Evolutionary conservation across 345 rosid species (phyloP).

Genomic region (Corchorus capsularis): DNA sequence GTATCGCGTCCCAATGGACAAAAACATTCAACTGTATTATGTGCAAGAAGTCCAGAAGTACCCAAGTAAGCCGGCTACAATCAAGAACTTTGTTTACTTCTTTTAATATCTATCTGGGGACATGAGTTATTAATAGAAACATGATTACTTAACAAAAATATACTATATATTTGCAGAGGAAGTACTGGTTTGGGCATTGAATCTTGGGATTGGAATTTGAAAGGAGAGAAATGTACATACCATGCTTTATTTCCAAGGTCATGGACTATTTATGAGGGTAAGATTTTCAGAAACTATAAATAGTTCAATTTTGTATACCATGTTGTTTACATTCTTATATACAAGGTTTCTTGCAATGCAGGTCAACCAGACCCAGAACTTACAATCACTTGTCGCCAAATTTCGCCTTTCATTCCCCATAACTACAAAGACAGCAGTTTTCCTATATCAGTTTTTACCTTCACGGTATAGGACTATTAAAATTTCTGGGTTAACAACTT

Average conservation of each 20-base stretch:
- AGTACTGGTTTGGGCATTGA: conserved; percentile 60
- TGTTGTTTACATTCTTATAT: neutral
- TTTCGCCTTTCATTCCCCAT: conserved; percentile 93
- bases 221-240: conserved; percentile 76
- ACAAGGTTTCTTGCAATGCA: conserved; percentile 31
- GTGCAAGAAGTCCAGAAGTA: conserved; percentile 53
- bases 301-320: neutral
- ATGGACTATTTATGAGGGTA: conserved; percentile 99
- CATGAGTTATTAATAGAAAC: neutral
- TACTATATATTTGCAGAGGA: conserved; percentile 44
- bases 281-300: neutral
- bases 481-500: neutral
- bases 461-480: conserved; percentile 52
- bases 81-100: neutral
- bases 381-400: conserved; percentile 78
- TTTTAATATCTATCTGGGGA: neutral
- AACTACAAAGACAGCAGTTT: conserved; percentile 94
- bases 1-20: conserved; percentile 71
- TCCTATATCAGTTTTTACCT: conserved; percentile 86
- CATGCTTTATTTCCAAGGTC: conserved; percentile 96
- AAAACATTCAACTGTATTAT: conserved; percentile 74
- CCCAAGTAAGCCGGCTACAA: conserved; percentile 48
- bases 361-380: conserved; percentile 97
- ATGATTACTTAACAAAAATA: neutral
- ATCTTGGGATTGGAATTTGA: conserved; percentile 95